A percentile compares a stretch with the other conserved stretches of the same genome.
Evolutionary conservation across 441 rosid genomes (phyloP).

Genomic region (Kokia cookei): DNA sequence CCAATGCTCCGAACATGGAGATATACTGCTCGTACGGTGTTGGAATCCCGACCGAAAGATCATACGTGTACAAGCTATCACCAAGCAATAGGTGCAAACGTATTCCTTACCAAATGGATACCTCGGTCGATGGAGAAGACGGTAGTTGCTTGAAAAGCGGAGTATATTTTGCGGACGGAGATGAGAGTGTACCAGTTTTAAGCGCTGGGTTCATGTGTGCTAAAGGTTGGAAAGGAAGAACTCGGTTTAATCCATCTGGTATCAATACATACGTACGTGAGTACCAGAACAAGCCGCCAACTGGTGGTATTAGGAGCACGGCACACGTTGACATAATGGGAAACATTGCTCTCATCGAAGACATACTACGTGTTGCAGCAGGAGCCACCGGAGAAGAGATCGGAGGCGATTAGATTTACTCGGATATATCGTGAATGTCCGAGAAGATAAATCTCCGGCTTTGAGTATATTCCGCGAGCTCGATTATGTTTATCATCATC

Average conservation of each 20-base stretch:
- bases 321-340: conserved; percentile 67
- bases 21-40: conserved; percentile 56
- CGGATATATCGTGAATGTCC: conserved; percentile 20
- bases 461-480: conserved; percentile 7
- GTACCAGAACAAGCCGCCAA: conserved; percentile 39
- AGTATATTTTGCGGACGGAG: conserved; percentile 47
- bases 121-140: not conserved
- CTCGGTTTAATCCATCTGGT: conserved; percentile 63
- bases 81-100: conserved; percentile 28
- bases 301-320: conserved; percentile 45
- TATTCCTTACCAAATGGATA: conserved; percentile 54
- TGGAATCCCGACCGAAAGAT: conserved; percentile 64
- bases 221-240: conserved; percentile 65
- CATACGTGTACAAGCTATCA: conserved; percentile 49
- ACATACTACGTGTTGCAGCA: conserved; percentile 25
- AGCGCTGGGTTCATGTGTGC: conserved; percentile 77
- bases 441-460: conserved; percentile 39
- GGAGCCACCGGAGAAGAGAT: conserved; percentile 30
- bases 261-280: conserved; percentile 38
- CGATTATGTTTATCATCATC: not conserved
- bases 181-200: conserved; percentile 47
- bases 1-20: conserved; percentile 65
- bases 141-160: conserved; percentile 39
- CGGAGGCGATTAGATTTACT: not conserved
- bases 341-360: conserved; percentile 54